Evolutionary conservation across 176 grass and related monocot species (phyloP).

Genomic region (Areca catechu): DNA sequence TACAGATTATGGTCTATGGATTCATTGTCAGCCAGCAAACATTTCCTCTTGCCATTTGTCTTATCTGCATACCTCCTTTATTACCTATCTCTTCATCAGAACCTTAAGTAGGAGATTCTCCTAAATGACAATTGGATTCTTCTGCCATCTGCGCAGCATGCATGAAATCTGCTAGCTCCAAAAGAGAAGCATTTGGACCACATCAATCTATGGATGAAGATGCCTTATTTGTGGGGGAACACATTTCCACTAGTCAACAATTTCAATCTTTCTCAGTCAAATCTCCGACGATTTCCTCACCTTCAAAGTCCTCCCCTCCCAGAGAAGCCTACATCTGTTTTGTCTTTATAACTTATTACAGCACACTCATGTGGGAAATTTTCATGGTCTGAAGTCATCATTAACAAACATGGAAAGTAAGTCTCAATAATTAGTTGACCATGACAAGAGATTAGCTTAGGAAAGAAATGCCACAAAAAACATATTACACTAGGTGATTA

Average conservation of each 20-base stretch:
- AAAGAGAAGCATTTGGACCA: slow-evolving; percentile 45
- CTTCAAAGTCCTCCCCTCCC: slow-evolving; percentile 31
- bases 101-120: slow-evolving; percentile 4
- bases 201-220: slow-evolving; percentile 63
- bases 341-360: slow-evolving; percentile 16
- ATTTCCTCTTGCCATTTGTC: slow-evolving; percentile 19
- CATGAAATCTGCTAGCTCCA: slow-evolving; percentile 52
- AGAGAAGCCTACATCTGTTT: slow-evolving; percentile 16
- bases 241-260: slow-evolving; percentile 49
- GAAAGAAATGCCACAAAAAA: no score
- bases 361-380: slow-evolving; percentile 1
- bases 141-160: slow-evolving; percentile 50
- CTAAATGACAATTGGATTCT: slow-evolving; percentile 3
- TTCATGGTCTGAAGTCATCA: slow-evolving; percentile 5
- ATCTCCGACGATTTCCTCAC: slow-evolving; percentile 55
- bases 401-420: no score
- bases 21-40: slow-evolving; percentile 13
- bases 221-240: slow-evolving; percentile 48
- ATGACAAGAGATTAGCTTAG: no score
- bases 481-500: no score
- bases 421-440: no score
- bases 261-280: slow-evolving; percentile 48
- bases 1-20: slow-evolving; percentile 7
- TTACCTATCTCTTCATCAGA: slow-evolving; percentile 7
- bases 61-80: slow-evolving; percentile 25